A percentile compares a stretch with the other conserved stretches of the same genome.
Conservation (phyloP, 768 basidiomycete species). For the Termitomyces heimii region DNA sequence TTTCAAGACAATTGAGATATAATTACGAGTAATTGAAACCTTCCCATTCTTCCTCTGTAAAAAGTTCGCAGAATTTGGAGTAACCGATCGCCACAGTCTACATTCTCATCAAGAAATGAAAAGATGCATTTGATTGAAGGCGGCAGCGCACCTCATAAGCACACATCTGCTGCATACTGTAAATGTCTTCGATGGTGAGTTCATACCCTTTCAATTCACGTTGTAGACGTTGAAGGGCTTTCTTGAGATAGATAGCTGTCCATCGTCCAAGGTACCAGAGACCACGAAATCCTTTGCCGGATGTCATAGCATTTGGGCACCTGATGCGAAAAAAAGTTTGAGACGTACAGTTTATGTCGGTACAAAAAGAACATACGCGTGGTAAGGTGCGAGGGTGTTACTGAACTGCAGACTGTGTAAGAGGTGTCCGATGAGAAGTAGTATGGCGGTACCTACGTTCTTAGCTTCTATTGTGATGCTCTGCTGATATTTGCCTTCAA, state of each 20-base stretch:
- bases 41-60: constrained; percentile 90
- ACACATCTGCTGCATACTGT: constrained; percentile 76
- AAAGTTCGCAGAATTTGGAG: constrained; percentile 85
- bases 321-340: constrained; percentile 17
- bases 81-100: constrained; percentile 86
- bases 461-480: constrained; percentile 64
- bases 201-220: constrained; percentile 54
- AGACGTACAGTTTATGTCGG: neutral
- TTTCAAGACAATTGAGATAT: neutral
- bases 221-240: constrained; percentile 57
- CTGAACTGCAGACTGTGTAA: constrained; percentile 45
- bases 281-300: constrained; percentile 29
- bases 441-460: constrained; percentile 30
- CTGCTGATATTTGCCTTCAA: constrained; percentile 68
- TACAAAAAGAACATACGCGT: constrained; percentile 42
- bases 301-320: constrained; percentile 58
- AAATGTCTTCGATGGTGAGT: constrained; percentile 63
- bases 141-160: constrained; percentile 50
- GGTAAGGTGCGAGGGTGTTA: constrained; percentile 82
- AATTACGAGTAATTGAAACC: constrained; percentile 73
- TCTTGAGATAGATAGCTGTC: constrained; percentile 66
- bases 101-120: neutral
- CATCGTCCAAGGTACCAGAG: constrained; percentile 54
- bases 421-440: constrained; percentile 12
- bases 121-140: neutral